phyloP scores from a whole-genome alignment of 139 green algal genomes.

The Closterium sp. region DNA sequence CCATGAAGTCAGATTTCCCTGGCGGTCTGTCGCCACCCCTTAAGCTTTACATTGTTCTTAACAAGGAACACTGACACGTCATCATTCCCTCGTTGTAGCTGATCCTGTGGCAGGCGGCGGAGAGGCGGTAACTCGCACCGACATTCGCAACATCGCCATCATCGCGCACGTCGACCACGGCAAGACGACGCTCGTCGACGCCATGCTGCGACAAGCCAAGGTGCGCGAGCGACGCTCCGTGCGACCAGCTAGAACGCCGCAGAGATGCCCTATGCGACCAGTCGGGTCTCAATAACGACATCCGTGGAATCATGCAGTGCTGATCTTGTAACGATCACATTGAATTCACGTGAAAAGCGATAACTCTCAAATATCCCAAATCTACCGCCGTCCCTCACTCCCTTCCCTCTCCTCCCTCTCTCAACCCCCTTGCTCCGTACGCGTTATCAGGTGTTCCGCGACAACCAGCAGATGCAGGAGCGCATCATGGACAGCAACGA shows the following conservation, averaged over 20 bases:
- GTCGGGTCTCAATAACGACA: too few relatives aligned
- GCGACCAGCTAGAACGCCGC: not conserved
- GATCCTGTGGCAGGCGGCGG: not conserved
- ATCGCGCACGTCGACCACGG: conserved; percentile 83
- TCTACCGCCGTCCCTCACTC: not conserved
- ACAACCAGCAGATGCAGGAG: conserved; percentile 75
- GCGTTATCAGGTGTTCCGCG: conserved; percentile 56
- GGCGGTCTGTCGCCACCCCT: not conserved
- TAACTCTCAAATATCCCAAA: not conserved
- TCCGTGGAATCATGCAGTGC: too few relatives aligned
- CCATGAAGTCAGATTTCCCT: too few relatives aligned
- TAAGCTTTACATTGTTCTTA: not conserved
- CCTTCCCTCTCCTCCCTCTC: not conserved
- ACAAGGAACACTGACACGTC: not conserved
- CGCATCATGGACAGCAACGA: conserved; percentile 97
- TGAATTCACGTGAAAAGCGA: not conserved
- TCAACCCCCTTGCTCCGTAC: conserved; percentile 56
- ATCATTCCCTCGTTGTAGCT: not conserved
- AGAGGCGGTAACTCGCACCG: conserved; percentile 6
- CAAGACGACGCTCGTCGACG: conserved; percentile 83
- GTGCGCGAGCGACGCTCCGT: conserved; percentile 39
- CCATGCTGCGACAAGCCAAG: conserved; percentile 90
- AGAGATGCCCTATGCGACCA: too few relatives aligned
- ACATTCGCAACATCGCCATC: conserved; percentile 64
- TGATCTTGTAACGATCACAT: too few relatives aligned